Percentiles rank a stretch among this genome's conserved stretches.
Conservation (phyloP, 441 rosid species). For the Mallotus japonicus region DNA sequence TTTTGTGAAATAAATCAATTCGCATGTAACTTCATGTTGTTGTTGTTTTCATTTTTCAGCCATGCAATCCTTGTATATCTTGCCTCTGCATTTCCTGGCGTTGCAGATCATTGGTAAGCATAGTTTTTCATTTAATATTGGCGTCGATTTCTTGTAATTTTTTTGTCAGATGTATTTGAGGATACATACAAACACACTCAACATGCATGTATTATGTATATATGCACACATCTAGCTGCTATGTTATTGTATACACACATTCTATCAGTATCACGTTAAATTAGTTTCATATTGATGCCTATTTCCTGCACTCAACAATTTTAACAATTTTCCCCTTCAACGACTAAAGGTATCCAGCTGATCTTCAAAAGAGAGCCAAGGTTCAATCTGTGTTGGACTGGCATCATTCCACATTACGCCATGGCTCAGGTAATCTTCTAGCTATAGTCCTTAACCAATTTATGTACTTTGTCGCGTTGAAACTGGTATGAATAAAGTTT, state of each 20-base stretch:
- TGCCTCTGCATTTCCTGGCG: slow-evolving; percentile 72
- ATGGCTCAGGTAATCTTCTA: slow-evolving; percentile 51
- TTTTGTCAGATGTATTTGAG: too few species aligned
- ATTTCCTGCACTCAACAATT: neutral
- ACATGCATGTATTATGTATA: too few species aligned
- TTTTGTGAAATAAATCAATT: too few species aligned
- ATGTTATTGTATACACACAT: neutral
- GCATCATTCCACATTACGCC: slow-evolving; percentile 84
- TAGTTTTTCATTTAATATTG: neutral
- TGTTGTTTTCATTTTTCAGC: slow-evolving; percentile 37
- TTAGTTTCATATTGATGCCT: neutral
- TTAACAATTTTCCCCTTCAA: slow-evolving; percentile 1
- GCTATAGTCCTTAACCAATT: too few species aligned
- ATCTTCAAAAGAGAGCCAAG: slow-evolving; percentile 72
- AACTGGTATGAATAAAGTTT: too few species aligned
- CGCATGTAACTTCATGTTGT: too few species aligned
- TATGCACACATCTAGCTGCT: neutral
- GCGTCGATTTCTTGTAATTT: neutral
- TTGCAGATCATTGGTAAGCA: slow-evolving; percentile 77
- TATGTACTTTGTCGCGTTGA: too few species aligned
- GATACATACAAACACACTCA: too few species aligned
- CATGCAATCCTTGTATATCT: slow-evolving; percentile 82
- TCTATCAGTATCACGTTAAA: neutral
- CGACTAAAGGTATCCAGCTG: slow-evolving; percentile 67
- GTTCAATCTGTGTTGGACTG: slow-evolving; percentile 84